Evolutionary conservation across 805 yeast species (phyloP).

Genomic region (Grigorovia transvaalensis): DNA sequence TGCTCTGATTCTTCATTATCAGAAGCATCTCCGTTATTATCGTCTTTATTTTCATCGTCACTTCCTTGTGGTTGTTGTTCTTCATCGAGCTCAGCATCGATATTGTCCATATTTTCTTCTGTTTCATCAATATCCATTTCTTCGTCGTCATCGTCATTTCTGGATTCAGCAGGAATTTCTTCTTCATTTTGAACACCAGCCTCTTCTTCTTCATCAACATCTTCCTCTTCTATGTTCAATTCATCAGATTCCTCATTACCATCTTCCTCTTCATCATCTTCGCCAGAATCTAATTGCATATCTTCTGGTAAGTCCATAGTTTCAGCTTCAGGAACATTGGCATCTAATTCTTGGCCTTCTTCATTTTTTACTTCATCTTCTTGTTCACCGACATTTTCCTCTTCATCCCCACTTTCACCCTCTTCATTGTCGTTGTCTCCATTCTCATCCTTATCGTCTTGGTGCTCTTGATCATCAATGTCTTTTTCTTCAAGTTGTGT

Average conservation of each 20-base stretch:
- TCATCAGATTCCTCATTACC: constrained; percentile 32
- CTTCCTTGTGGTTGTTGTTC: constrained; percentile 32
- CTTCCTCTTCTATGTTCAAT: constrained; percentile 28
- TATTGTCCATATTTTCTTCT: constrained; percentile 20
- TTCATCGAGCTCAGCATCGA: constrained; percentile 23
- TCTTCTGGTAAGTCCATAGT: constrained; percentile 88
- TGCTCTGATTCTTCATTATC: constrained; percentile 26
- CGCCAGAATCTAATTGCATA: constrained; percentile 76
- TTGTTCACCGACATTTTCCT: constrained; percentile 72
- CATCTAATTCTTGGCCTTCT: constrained; percentile 59
- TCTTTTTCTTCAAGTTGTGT: constrained; percentile 30
- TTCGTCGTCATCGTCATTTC: constrained; percentile 30
- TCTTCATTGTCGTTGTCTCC: constrained; percentile 44
- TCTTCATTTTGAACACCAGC: constrained; percentile 16
- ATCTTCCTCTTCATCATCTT: constrained; percentile 43
- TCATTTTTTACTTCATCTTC: constrained; percentile 68
- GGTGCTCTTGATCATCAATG: constrained; percentile 29
- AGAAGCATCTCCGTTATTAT: constrained; percentile 23
- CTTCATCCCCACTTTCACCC: constrained; percentile 47
- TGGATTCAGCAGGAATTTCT: constrained; percentile 28
- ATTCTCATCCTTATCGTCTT: constrained; percentile 30
- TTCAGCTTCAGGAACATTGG: constrained; percentile 72
- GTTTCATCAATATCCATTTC: constrained; percentile 24
- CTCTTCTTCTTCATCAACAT: constrained; percentile 64
- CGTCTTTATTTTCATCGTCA: constrained; percentile 40